phyloP scores from a whole-genome alignment of 1,284 basidiomycete genomes.

The Apiotrichum veenhuisii region DNA sequence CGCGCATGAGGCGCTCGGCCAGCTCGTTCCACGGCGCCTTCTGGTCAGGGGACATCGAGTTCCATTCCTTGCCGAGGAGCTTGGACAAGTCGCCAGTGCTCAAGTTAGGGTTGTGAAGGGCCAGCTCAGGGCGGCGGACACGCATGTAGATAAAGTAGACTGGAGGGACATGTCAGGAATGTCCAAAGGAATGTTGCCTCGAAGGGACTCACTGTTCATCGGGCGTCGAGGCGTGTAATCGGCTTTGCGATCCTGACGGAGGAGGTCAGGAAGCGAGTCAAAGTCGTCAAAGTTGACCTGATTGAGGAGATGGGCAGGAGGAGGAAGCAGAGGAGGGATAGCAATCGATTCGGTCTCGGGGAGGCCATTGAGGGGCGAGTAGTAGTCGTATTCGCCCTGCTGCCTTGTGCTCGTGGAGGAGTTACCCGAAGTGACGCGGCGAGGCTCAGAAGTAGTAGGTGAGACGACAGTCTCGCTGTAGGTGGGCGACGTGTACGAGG shows the following conservation, averaged over 20 bases:
- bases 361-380: slow-evolving; percentile 12
- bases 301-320: slow-evolving; percentile 3
- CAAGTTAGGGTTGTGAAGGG: slow-evolving; percentile 17
- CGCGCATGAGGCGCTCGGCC: slow-evolving; percentile 17
- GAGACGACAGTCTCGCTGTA: not conserved
- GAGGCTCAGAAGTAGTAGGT: not conserved
- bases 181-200: too few relatives aligned
- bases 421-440: not conserved
- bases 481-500: slow-evolving; percentile 1
- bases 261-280: slow-evolving; percentile 20
- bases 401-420: not conserved
- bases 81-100: slow-evolving; percentile 21
- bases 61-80: slow-evolving; percentile 22
- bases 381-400: slow-evolving; percentile 3
- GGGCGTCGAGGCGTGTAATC: slow-evolving; percentile 18
- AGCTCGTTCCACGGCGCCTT: slow-evolving; percentile 21
- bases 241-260: slow-evolving; percentile 19
- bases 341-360: slow-evolving; percentile 8
- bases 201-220: slow-evolving; percentile 18
- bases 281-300: slow-evolving; percentile 15
- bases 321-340: slow-evolving; percentile 16
- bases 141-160: slow-evolving; percentile 26
- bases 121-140: slow-evolving; percentile 17
- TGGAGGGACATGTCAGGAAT: not conserved
- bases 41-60: slow-evolving; percentile 10